phyloP scores from a whole-genome alignment of 1,284 basidiomycete species.

The Apiotrichum mycotoxinovorans region DNA sequence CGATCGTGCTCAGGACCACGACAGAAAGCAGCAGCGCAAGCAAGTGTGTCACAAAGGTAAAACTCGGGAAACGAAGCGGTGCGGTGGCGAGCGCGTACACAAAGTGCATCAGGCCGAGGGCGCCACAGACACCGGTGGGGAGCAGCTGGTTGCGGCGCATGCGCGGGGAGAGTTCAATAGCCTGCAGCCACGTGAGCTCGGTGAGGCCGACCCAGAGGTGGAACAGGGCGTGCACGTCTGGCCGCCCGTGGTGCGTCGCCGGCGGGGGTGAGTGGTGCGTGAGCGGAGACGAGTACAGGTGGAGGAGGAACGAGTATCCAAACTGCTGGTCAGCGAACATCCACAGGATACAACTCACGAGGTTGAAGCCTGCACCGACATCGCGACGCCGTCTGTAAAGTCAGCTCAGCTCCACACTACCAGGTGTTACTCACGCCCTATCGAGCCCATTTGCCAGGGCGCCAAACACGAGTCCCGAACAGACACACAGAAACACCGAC shows the following conservation, averaged over 20 bases:
- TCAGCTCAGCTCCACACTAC: neutral
- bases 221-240: slow-evolving; percentile 45
- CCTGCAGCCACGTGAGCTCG: slow-evolving; percentile 47
- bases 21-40: slow-evolving; percentile 41
- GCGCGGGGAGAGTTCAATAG: slow-evolving; percentile 34
- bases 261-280: slow-evolving; percentile 40
- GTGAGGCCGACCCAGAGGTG: slow-evolving; percentile 47
- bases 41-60: slow-evolving; percentile 47
- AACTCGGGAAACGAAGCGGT: slow-evolving; percentile 44
- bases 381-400: slow-evolving; percentile 30
- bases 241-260: slow-evolving; percentile 30
- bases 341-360: slow-evolving; percentile 24
- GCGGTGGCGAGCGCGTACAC: slow-evolving; percentile 35
- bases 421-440: slow-evolving; percentile 32
- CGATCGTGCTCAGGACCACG: slow-evolving; percentile 41
- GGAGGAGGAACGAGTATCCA: slow-evolving; percentile 44
- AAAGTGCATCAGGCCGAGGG: slow-evolving; percentile 42
- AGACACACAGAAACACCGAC: slow-evolving; percentile 46
- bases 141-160: slow-evolving; percentile 38
- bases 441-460: slow-evolving; percentile 44
- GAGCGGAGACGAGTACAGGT: slow-evolving; percentile 48
- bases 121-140: slow-evolving; percentile 45
- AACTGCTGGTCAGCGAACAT: slow-evolving; percentile 21
- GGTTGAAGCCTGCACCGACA: slow-evolving; percentile 44
- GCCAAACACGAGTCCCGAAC: slow-evolving; percentile 36